Conservation (phyloP, 2,329 filamentous ascomycete species). For the Epichloe amarillans region DNA sequence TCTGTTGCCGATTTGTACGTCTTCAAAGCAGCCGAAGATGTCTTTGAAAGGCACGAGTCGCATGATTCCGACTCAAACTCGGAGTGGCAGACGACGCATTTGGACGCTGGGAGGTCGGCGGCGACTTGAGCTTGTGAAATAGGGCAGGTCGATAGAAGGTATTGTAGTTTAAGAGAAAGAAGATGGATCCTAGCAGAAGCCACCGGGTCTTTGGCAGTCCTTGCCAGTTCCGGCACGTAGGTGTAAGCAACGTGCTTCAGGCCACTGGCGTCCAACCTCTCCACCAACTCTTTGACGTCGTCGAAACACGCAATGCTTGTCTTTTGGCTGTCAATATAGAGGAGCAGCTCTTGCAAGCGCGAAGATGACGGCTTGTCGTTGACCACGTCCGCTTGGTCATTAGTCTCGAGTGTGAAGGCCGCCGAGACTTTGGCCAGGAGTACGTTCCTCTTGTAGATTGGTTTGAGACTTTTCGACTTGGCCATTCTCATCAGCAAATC, state of each 20-base stretch:
- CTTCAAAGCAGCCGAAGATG: constrained; percentile 12
- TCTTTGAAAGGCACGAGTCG: constrained; percentile 11
- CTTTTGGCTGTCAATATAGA: constrained; percentile 24
- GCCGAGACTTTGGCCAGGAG: constrained; percentile 24
- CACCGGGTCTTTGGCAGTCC: constrained; percentile 13
- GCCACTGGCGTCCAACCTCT: constrained; percentile 27
- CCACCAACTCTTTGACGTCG: constrained; percentile 32
- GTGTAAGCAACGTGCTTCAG: constrained; percentile 25
- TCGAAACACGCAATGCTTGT: constrained; percentile 29
- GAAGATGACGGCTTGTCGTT: constrained; percentile 17
- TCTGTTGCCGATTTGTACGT: constrained; percentile 7
- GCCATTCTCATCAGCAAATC: constrained; percentile 18
- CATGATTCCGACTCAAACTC: constrained; percentile 11
- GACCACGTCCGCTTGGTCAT: constrained; percentile 17
- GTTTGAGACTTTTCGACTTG: constrained; percentile 16
- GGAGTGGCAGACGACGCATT: constrained; percentile 13
- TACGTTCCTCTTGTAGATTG: constrained; percentile 28
- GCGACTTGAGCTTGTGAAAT: constrained; percentile 12
- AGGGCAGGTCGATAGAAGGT: constrained; percentile 28
- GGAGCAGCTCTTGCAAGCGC: constrained; percentile 21
- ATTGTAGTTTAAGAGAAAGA: constrained; percentile 30
- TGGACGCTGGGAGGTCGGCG: constrained; percentile 10
- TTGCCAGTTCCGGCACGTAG: constrained; percentile 20
- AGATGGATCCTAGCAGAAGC: constrained; percentile 17
- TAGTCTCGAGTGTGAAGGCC: constrained; percentile 20